Evolutionary conservation across 1,284 basidiomycete species (phyloP).

Genomic region (Prillingera fragicola): DNA sequence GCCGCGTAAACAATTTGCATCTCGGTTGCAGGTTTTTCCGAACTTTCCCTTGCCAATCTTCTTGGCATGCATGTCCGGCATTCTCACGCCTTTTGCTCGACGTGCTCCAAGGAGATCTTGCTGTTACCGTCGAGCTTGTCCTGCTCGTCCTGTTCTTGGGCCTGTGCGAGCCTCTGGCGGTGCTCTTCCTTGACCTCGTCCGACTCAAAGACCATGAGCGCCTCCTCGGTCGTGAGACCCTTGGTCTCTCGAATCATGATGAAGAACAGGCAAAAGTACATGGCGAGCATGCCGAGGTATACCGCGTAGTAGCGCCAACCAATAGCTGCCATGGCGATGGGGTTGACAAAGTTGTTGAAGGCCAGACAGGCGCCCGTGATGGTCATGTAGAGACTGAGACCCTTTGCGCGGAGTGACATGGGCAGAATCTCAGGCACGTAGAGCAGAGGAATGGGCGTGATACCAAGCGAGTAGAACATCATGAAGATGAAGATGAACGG

Average conservation of each 20-base stretch:
- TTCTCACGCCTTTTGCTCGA: too few relatives aligned
- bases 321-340: conserved; percentile 56
- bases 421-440: conserved; percentile 62
- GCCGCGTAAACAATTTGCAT: too few relatives aligned
- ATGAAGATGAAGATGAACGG: conserved; percentile 65
- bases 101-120: too few relatives aligned
- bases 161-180: too few relatives aligned
- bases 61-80: too few relatives aligned
- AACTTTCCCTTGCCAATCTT: too few relatives aligned
- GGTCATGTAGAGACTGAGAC: conserved; percentile 36
- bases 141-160: too few relatives aligned
- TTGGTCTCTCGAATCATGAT: conserved; percentile 34
- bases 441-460: conserved; percentile 59
- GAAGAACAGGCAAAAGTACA: conserved; percentile 40
- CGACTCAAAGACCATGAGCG: conserved; percentile 28
- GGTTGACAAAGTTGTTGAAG: conserved; percentile 77
- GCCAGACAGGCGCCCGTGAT: conserved; percentile 54
- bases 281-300: conserved; percentile 50
- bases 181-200: neutral
- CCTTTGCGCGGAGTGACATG: conserved; percentile 62
- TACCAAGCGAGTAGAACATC: conserved; percentile 54
- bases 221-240: conserved; percentile 40
- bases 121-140: too few relatives aligned
- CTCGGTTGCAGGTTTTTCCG: too few relatives aligned
- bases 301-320: conserved; percentile 46